phyloP scores from a whole-genome alignment of 345 rosid species.

The Salix exigua region DNA sequence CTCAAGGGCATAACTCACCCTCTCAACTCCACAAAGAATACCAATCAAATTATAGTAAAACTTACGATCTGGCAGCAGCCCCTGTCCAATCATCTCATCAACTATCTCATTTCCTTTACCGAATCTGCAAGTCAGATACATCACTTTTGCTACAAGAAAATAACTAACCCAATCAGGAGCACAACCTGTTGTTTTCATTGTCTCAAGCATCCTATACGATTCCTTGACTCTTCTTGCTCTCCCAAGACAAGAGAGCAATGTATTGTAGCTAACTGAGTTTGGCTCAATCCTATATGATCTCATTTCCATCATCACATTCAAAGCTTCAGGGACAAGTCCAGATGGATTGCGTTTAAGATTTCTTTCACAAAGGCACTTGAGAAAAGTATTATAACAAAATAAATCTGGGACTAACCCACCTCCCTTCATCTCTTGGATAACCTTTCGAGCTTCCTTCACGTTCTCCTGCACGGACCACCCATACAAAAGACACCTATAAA shows the following conservation, averaged over 20 bases:
- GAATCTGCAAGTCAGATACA: conserved; percentile 77
- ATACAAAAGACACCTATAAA: conserved; percentile 60
- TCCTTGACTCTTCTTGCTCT: conserved; percentile 78
- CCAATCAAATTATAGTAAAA: conserved; percentile 76
- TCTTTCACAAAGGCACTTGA: conserved; percentile 65
- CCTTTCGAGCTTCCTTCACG: conserved; percentile 63
- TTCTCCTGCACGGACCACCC: conserved; percentile 69
- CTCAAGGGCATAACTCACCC: conserved; percentile 61
- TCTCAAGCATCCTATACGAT: conserved; percentile 54
- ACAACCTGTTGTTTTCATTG: conserved; percentile 62
- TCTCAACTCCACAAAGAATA: conserved; percentile 70
- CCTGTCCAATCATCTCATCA: conserved; percentile 71
- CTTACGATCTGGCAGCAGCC: conserved; percentile 51
- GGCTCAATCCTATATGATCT: conserved; percentile 54
- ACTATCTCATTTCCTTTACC: conserved; percentile 69
- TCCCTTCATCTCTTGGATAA: conserved; percentile 74
- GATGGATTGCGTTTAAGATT: conserved; percentile 67
- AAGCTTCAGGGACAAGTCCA: conserved; percentile 75
- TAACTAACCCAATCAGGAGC: conserved; percentile 67
- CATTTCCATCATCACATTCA: conserved; percentile 90
- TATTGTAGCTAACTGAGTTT: conserved; percentile 60
- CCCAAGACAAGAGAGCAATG: conserved; percentile 71
- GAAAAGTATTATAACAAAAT: conserved; percentile 66
- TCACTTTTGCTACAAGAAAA: conserved; percentile 67
- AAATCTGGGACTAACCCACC: conserved; percentile 51